Conservation (phyloP, 805 yeast species). For the Hanseniaspora valbyensis region DNA sequence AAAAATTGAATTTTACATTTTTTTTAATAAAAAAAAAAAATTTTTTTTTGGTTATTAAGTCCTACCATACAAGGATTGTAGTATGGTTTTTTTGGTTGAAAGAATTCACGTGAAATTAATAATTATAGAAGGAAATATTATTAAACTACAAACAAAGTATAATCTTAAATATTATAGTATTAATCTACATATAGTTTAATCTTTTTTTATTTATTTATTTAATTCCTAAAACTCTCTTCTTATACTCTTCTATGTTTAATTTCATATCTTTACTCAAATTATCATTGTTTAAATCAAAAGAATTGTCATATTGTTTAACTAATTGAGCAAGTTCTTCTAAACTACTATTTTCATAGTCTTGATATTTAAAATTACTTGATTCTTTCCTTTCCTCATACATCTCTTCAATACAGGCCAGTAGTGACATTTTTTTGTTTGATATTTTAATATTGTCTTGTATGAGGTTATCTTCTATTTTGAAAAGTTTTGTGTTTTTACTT, state of each 20-base stretch:
- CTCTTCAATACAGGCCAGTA: constrained; percentile 1
- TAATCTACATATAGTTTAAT: background rate
- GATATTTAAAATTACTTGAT: background rate
- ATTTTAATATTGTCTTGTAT: constrained; percentile 2
- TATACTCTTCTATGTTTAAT: constrained; percentile 4
- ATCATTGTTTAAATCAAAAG: background rate
- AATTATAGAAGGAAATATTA: too few species aligned
- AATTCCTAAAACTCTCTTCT: background rate
- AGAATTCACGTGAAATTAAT: too few species aligned
- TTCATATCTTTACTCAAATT: background rate
- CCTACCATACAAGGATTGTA: too few species aligned
- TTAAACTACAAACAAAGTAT: too few species aligned
- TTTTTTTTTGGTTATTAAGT: too few species aligned
- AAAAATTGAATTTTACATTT: too few species aligned
- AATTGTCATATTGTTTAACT: background rate
- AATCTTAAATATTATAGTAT: too few species aligned
- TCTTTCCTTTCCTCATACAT: background rate
- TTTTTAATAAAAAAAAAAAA: too few species aligned
- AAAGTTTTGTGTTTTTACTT: constrained; percentile 2
- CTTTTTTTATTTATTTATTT: background rate
- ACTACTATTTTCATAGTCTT: background rate
- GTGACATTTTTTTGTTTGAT: constrained; percentile 6
- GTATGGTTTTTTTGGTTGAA: too few species aligned
- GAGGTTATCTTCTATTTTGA: constrained; percentile 8
- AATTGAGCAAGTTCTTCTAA: background rate